Evolutionary conservation across 176 grass and related monocot genomes (phyloP).

Genomic region (Carex cristatella): DNA sequence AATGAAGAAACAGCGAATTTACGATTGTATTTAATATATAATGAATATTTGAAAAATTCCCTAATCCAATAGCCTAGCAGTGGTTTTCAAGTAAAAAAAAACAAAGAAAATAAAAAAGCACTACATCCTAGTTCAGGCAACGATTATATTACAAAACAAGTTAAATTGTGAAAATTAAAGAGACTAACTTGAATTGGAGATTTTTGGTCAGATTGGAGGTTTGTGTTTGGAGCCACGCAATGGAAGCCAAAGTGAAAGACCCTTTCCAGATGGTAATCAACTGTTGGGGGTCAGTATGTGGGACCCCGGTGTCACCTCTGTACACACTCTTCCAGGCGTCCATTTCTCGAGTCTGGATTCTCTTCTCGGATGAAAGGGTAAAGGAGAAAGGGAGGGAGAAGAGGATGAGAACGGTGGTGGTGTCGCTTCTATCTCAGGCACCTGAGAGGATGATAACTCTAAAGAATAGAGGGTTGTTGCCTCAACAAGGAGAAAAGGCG

Average conservation of each 20-base stretch:
- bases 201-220: constrained; percentile 35
- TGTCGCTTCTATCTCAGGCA: not conserved
- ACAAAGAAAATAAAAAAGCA: not conserved
- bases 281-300: constrained; percentile 61
- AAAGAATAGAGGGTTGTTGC: not conserved
- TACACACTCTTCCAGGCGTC: constrained; percentile 56
- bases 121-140: not conserved
- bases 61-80: not conserved
- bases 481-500: not conserved
- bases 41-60: not conserved
- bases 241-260: constrained; percentile 53
- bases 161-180: not conserved
- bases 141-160: not conserved
- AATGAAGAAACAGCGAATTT: not conserved
- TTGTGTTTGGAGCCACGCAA: constrained; percentile 66
- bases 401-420: not conserved
- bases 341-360: constrained; percentile 45
- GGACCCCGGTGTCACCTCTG: constrained; percentile 73
- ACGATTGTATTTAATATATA: not conserved
- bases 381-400: not conserved
- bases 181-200: constrained; percentile 29
- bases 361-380: not conserved
- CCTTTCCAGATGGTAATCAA: constrained; percentile 60
- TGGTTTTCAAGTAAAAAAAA: not conserved
- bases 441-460: not conserved